Evolutionary conservation across 176 grass and related monocot species (phyloP).

Genomic region (Poa pratensis): DNA sequence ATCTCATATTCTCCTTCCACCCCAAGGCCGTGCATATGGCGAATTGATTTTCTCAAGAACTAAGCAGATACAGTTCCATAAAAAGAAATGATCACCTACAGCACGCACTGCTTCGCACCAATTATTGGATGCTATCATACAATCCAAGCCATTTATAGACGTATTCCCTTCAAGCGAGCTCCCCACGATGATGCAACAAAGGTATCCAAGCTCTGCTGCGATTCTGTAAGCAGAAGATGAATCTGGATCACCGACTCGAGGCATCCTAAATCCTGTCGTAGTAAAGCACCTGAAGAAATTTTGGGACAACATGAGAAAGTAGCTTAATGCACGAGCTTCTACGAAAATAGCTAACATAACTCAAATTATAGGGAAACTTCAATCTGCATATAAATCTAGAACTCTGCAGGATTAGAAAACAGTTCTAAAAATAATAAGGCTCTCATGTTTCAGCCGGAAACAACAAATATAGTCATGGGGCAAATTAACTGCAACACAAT

Average conservation of each 20-base stretch:
- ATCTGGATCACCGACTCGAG: slow-evolving; percentile 6
- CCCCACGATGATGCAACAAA: not conserved
- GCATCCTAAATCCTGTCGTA: not conserved
- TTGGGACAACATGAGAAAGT: not conserved
- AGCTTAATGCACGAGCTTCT: not conserved
- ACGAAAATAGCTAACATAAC: not conserved
- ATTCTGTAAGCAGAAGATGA: not conserved
- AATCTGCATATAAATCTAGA: not conserved
- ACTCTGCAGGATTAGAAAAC: not conserved
- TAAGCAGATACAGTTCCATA: not conserved
- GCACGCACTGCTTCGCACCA: not conserved
- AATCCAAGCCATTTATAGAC: not conserved
- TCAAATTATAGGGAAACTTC: not conserved
- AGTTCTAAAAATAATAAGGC: no score
- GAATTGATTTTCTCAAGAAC: not conserved
- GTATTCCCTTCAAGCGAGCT: not conserved
- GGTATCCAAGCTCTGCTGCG: slow-evolving; percentile 4
- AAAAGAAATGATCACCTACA: not conserved
- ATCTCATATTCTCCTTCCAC: not conserved
- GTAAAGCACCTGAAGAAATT: slow-evolving; percentile 12
- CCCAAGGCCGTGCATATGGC: not conserved
- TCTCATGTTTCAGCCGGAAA: no score
- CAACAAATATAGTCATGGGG: no score
- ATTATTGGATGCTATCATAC: not conserved
- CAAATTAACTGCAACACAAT: no score